These are phyloP conservation scores for Rhizophagus sp. DNA, from an alignment of 192 early-diverging fungal species.

Conservation along the genomic window DNA sequence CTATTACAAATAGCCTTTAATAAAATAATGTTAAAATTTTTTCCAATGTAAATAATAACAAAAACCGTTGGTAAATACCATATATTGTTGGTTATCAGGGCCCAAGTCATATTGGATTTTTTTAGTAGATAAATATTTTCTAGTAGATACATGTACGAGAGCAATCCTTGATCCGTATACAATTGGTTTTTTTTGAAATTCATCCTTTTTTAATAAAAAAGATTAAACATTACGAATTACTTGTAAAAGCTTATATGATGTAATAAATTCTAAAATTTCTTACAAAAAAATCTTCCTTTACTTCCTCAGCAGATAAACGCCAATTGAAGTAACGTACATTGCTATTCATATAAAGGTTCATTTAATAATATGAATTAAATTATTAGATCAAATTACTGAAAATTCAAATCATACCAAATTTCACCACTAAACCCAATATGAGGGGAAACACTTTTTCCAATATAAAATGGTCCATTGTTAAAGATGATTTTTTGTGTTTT, in stretches of 20 bases:
- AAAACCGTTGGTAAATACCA: background rate
- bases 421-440: background rate
- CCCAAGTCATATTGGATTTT: too few relatives aligned
- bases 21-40: background rate
- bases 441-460: background rate
- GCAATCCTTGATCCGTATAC: too few relatives aligned
- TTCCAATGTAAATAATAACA: too few relatives aligned
- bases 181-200: too few relatives aligned
- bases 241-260: background rate
- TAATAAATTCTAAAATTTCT: background rate
- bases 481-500: background rate
- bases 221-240: too few relatives aligned
- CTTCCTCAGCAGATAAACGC: too few relatives aligned
- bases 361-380: background rate
- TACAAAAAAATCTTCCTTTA: too few relatives aligned
- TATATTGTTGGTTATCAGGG: background rate
- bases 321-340: too few relatives aligned
- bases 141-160: too few relatives aligned
- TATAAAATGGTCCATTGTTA: conserved; percentile 2
- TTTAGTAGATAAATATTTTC: too few relatives aligned
- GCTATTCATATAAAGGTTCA: background rate
- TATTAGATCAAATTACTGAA: background rate
- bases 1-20: too few relatives aligned
- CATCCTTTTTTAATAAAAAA: background rate
- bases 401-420: conserved; percentile 9